Conservation (phyloP, 176 grass and related monocot species). For the Ensete ventricosum region DNA sequence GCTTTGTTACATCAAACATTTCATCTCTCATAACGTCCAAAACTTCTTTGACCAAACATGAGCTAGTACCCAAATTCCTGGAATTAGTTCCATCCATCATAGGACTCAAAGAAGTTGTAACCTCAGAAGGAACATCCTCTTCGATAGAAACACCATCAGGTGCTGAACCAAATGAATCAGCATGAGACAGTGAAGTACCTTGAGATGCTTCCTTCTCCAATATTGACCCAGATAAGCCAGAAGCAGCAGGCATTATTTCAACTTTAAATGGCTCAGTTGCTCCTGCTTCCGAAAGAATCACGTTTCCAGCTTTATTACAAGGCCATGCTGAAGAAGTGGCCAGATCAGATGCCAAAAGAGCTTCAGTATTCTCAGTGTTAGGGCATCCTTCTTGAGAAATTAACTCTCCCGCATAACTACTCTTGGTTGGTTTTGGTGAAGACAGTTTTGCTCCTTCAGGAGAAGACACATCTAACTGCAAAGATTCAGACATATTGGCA, state of each 20-base stretch:
- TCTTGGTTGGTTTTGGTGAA: slow-evolving; percentile 23
- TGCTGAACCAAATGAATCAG: not conserved
- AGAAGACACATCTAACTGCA: slow-evolving; percentile 43
- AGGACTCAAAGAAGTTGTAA: not conserved
- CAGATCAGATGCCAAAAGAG: not conserved
- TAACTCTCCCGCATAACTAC: not conserved
- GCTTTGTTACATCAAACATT: not conserved
- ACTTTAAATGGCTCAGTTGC: not conserved
- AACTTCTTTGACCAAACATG: not conserved
- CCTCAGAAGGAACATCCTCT: not conserved
- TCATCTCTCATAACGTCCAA: not conserved
- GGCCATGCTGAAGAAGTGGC: not conserved
- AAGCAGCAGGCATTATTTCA: not conserved
- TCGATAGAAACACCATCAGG: not conserved
- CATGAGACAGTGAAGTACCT: not conserved
- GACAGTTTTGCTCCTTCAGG: slow-evolving; percentile 31
- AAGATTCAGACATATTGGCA: slow-evolving; percentile 13
- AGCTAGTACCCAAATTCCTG: not conserved
- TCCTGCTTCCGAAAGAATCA: not conserved
- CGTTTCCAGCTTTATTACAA: not conserved
- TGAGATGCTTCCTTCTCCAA: not conserved
- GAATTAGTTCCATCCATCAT: not conserved
- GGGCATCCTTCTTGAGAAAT: slow-evolving; percentile 14
- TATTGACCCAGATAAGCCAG: not conserved
- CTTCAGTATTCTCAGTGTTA: not conserved